Evolutionary conservation across 2,329 filamentous ascomycete species (phyloP).

Genomic region (Niveomyces coronatus): DNA sequence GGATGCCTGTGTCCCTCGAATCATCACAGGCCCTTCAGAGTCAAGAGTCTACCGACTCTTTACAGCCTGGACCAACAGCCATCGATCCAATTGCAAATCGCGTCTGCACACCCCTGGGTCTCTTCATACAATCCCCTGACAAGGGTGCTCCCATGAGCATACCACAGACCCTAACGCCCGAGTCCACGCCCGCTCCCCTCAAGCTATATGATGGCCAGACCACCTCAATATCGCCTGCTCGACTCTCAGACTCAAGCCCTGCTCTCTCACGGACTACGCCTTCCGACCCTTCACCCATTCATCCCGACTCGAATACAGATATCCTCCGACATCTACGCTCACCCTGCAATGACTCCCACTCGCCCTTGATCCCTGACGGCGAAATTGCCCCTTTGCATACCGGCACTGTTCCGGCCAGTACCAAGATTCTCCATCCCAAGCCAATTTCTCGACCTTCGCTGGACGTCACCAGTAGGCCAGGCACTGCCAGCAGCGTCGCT

Average conservation of each 20-base stretch:
- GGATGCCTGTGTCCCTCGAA: too few relatives aligned
- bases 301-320: conserved; percentile 3
- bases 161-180: conserved; percentile 8
- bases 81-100: conserved; percentile 12
- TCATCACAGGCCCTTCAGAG: too few relatives aligned
- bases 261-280: background rate
- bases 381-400: conserved; percentile 20
- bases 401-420: conserved; percentile 34
- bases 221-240: conserved; percentile 1
- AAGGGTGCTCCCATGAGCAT: conserved; percentile 4
- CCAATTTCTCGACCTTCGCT: conserved; percentile 39
- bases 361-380: conserved; percentile 4
- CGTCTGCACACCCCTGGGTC: conserved; percentile 14
- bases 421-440: conserved; percentile 28
- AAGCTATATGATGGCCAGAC: background rate
- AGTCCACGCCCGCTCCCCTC: conserved; percentile 4
- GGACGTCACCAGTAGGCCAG: conserved; percentile 50
- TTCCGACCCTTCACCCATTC: conserved; percentile 3
- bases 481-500: conserved; percentile 58
- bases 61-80: background rate
- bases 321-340: background rate
- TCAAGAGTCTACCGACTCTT: background rate
- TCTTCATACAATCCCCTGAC: conserved; percentile 11
- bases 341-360: background rate
- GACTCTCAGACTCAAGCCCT: conserved; percentile 1